Evolutionary conservation across 2,329 filamentous ascomycete genomes (phyloP).

Genomic region (Arachnomyces sp.): DNA sequence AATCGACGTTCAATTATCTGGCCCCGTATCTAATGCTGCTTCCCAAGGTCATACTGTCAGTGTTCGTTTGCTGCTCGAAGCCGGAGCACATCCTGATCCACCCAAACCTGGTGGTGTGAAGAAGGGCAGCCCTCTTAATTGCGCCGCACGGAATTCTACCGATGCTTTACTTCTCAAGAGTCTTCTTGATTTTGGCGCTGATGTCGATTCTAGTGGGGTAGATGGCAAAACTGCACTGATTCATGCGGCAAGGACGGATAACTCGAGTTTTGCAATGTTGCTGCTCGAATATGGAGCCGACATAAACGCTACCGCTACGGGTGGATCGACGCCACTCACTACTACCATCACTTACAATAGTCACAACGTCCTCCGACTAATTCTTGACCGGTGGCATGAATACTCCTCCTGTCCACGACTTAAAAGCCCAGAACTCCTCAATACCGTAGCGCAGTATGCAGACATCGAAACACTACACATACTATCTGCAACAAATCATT

Average conservation of each 20-base stretch:
- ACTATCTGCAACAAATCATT: conserved; percentile 18
- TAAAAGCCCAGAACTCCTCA: conserved; percentile 23
- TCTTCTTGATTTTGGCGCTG: conserved; percentile 25
- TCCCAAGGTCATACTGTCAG: conserved; percentile 14
- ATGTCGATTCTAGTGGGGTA: conserved; percentile 20
- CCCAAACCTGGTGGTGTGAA: conserved; percentile 17
- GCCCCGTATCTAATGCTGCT: conserved; percentile 17
- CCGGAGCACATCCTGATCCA: conserved; percentile 22
- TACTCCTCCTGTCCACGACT: conserved; percentile 27
- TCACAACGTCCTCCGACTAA: conserved; percentile 25
- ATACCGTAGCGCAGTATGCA: conserved; percentile 22
- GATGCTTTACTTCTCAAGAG: conserved; percentile 23
- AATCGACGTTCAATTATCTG: conserved; percentile 16
- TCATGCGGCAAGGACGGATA: conserved; percentile 24
- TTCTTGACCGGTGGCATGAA: conserved; percentile 30
- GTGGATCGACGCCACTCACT: conserved; percentile 25
- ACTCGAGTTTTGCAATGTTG: conserved; percentile 24
- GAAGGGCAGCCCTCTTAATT: conserved; percentile 24
- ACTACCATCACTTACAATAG: conserved; percentile 29
- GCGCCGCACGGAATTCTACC: conserved; percentile 23
- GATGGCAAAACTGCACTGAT: conserved; percentile 26
- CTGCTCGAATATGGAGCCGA: conserved; percentile 29
- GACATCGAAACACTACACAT: conserved; percentile 24
- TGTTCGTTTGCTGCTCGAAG: conserved; percentile 20
- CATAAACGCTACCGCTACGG: conserved; percentile 23